These are phyloP conservation scores for Sphaceloma murrayae DNA, from an alignment of 2,329 filamentous ascomycete species.

Conservation along the genomic window DNA sequence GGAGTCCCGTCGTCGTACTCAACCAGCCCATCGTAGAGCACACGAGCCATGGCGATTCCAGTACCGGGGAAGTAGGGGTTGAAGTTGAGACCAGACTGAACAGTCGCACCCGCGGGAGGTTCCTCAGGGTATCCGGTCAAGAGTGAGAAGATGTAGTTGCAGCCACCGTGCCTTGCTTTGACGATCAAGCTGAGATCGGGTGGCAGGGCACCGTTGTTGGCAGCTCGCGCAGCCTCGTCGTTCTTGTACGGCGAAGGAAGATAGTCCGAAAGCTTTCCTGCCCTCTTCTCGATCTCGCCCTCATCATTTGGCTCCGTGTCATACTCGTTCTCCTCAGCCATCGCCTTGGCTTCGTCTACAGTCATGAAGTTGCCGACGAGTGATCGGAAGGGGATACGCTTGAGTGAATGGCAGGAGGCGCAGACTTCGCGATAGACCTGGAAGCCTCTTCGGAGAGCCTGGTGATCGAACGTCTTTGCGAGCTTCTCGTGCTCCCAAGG, in stretches of 20 bases:
- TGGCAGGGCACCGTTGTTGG: slow-evolving; percentile 95
- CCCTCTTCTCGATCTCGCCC: slow-evolving; percentile 96
- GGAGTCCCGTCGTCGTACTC: slow-evolving; percentile 97
- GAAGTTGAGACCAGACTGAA: slow-evolving; percentile 92
- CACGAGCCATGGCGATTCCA: slow-evolving; percentile 97
- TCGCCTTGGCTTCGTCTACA: slow-evolving; percentile 91
- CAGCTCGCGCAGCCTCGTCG: slow-evolving; percentile 93
- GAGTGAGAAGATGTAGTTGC: slow-evolving; percentile 96
- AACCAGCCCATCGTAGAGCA: slow-evolving; percentile 92
- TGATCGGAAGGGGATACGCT: slow-evolving; percentile 83
- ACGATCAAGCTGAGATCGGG: slow-evolving; percentile 96
- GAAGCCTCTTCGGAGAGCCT: slow-evolving; percentile 96
- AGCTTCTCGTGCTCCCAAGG: slow-evolving; percentile 92
- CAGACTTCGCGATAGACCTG: slow-evolving; percentile 99
- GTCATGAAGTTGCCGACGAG: slow-evolving; percentile 89
- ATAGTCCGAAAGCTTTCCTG: slow-evolving; percentile 97
- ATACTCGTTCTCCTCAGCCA: slow-evolving; percentile 98
- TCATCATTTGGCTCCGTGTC: slow-evolving; percentile 96
- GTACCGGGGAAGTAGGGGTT: slow-evolving; percentile 99
- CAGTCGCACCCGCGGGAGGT: slow-evolving; percentile 75
- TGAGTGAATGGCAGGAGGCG: slow-evolving; percentile 92
- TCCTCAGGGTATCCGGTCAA: slow-evolving; percentile 97
- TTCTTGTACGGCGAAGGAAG: slow-evolving; percentile 94
- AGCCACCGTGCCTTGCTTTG: slow-evolving; percentile 95
- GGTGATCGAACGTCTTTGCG: slow-evolving; percentile 94